Conservation (phyloP, 2,329 filamentous ascomycete genomes). For the Triangularia setosa region DNA sequence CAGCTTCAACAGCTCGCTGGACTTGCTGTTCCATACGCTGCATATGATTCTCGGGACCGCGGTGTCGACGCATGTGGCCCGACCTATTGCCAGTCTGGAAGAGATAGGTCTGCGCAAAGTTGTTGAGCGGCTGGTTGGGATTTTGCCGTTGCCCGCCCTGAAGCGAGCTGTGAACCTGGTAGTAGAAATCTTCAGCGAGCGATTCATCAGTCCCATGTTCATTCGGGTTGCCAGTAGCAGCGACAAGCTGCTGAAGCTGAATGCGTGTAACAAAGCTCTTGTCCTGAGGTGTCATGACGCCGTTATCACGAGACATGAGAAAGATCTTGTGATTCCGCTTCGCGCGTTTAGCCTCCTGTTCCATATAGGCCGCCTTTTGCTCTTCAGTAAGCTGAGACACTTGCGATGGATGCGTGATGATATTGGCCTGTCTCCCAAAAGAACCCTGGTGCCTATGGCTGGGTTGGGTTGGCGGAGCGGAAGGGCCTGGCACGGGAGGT, state of each 20-base stretch:
- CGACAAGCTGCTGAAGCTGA: constrained; percentile 91
- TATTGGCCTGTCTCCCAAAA: constrained; percentile 52
- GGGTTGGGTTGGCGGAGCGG: constrained; percentile 25
- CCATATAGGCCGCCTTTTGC: constrained; percentile 76
- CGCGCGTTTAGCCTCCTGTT: constrained; percentile 88
- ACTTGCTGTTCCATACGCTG: constrained; percentile 99
- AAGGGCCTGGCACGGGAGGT: constrained; percentile 28
- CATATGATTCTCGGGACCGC: constrained; percentile 92
- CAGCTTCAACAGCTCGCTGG: constrained; percentile 91
- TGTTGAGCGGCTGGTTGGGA: constrained; percentile 86
- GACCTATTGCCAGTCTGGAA: constrained; percentile 89
- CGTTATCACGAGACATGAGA: constrained; percentile 87
- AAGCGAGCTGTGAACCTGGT: constrained; percentile 95
- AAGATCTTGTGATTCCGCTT: constrained; percentile 99
- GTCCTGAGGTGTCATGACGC: constrained; percentile 97
- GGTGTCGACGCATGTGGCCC: constrained; percentile 66
- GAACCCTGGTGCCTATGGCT: constrained; percentile 49
- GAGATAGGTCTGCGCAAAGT: constrained; percentile 96
- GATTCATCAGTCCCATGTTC: constrained; percentile 77
- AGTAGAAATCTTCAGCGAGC: constrained; percentile 93
- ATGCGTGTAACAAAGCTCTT: constrained; percentile 99
- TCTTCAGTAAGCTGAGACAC: constrained; percentile 75
- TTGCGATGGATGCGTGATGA: constrained; percentile 63
- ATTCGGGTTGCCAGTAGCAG: constrained; percentile 81
- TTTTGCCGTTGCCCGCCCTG: constrained; percentile 85